Evolutionary conservation across 2,329 filamentous ascomycete species (phyloP).

Genomic region (Aspergillus quadrilineatus): DNA sequence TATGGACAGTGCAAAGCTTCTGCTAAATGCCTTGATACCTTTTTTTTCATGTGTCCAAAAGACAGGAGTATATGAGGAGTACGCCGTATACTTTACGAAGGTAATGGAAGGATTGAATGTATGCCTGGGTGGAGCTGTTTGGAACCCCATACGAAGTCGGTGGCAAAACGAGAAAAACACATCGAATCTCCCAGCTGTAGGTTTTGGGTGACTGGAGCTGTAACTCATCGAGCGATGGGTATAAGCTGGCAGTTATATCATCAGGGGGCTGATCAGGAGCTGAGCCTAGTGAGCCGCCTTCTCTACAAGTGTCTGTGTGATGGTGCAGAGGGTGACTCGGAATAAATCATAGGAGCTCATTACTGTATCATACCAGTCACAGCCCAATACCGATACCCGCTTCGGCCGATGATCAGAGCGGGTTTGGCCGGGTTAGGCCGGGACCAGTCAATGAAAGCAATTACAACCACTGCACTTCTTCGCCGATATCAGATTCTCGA

Average conservation of each 20-base stretch:
- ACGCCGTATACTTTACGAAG: no score
- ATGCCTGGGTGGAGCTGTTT: not conserved
- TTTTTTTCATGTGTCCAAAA: no score
- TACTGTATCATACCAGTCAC: not conserved
- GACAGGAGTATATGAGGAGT: no score
- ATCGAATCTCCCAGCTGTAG: not conserved
- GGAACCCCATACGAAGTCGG: not conserved
- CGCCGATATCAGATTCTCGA: not conserved
- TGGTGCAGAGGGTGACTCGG: not conserved
- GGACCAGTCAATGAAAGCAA: no score
- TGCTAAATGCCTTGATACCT: no score
- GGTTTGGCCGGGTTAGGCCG: not conserved
- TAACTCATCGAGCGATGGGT: not conserved
- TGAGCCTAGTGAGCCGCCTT: no score
- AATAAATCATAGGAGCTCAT: not conserved
- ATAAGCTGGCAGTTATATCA: not conserved
- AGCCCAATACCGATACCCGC: not conserved
- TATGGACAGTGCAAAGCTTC: no score
- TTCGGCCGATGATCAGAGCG: not conserved
- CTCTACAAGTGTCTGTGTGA: not conserved
- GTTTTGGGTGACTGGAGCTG: not conserved
- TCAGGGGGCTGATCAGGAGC: no score
- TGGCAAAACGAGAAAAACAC: not conserved
- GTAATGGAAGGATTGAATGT: not conserved
- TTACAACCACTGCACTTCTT: not conserved